Evolutionary conservation across 176 grass and related monocot species (phyloP).

Genomic region (Thinopyrum elongatum): DNA sequence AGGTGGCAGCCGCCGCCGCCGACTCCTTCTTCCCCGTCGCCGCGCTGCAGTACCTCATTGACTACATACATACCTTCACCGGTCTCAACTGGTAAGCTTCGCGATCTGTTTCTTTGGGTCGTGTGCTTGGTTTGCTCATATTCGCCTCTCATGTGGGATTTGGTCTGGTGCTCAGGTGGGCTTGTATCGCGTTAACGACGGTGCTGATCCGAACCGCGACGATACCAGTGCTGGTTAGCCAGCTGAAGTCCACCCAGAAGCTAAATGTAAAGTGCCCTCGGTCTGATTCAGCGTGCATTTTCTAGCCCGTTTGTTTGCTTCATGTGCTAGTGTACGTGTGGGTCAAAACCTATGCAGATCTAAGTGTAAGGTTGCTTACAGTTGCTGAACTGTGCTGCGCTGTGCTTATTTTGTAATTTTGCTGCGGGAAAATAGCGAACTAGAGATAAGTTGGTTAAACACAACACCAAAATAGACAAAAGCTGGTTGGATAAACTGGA

Average conservation of each 20-base stretch:
- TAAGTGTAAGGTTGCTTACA: background rate
- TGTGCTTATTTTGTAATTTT: background rate
- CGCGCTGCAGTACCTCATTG: conserved; percentile 84
- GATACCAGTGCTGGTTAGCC: conserved; percentile 66
- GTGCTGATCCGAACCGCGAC: conserved; percentile 69
- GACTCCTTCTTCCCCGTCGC: conserved; percentile 70
- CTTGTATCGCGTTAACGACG: conserved; percentile 73
- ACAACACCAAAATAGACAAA: background rate
- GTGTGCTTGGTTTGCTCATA: conserved; percentile 17
- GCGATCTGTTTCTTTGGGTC: conserved; percentile 19
- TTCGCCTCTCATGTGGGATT: conserved; percentile 8
- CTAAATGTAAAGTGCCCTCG: conserved; percentile 49
- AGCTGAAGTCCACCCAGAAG: conserved; percentile 60
- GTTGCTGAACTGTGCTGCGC: background rate
- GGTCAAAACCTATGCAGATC: background rate
- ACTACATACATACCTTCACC: conserved; percentile 62
- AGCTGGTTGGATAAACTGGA: background rate
- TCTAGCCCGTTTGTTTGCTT: conserved; percentile 11
- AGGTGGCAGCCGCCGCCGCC: conserved; percentile 81
- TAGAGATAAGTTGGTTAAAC: background rate
- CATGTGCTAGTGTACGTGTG: background rate
- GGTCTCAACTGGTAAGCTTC: conserved; percentile 80
- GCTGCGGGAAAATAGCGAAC: background rate
- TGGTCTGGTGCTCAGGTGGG: conserved; percentile 75
- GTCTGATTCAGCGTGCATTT: conserved; percentile 17